Percentiles rank a stretch among this genome's conserved stretches.
Conservation (phyloP, 495 filamentous ascomycete genomes). For the Penicillium canariense region DNA sequence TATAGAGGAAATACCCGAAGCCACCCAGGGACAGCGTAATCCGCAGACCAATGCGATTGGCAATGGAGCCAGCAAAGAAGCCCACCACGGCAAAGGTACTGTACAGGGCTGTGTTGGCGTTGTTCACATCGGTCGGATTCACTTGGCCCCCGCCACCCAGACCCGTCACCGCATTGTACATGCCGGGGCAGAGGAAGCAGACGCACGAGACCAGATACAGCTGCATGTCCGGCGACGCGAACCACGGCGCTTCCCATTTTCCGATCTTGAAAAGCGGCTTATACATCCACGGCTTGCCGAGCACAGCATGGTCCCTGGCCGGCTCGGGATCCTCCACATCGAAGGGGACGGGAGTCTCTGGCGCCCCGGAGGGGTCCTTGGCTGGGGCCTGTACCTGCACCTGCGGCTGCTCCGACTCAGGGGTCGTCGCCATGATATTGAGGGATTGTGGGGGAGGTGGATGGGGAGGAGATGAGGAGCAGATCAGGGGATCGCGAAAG, state of each 20-base stretch:
- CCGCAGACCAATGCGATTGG: slow-evolving; percentile 73
- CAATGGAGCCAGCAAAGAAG: slow-evolving; percentile 80
- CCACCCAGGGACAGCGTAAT: slow-evolving; percentile 75
- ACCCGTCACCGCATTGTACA: slow-evolving; percentile 76
- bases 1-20: slow-evolving; percentile 83
- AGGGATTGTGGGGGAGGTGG: too few species aligned
- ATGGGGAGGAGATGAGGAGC: background rate
- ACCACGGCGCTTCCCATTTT: slow-evolving; percentile 59
- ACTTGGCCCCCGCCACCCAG: slow-evolving; percentile 70
- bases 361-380: background rate
- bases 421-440: slow-evolving; percentile 13
- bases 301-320: slow-evolving; percentile 23
- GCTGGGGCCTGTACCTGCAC: background rate
- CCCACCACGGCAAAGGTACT: slow-evolving; percentile 82
- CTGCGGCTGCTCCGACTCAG: slow-evolving; percentile 15
- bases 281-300: slow-evolving; percentile 64
- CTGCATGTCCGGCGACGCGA: slow-evolving; percentile 73
- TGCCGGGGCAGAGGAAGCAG: slow-evolving; percentile 87
- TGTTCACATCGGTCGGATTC: slow-evolving; percentile 60
- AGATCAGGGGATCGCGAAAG: background rate
- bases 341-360: slow-evolving; percentile 7
- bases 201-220: slow-evolving; percentile 75
- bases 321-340: slow-evolving; percentile 28
- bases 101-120: slow-evolving; percentile 72
- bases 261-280: slow-evolving; percentile 55